phyloP scores from a whole-genome alignment of 495 filamentous ascomycete species.

The Aspergillus carlsbadensis region DNA sequence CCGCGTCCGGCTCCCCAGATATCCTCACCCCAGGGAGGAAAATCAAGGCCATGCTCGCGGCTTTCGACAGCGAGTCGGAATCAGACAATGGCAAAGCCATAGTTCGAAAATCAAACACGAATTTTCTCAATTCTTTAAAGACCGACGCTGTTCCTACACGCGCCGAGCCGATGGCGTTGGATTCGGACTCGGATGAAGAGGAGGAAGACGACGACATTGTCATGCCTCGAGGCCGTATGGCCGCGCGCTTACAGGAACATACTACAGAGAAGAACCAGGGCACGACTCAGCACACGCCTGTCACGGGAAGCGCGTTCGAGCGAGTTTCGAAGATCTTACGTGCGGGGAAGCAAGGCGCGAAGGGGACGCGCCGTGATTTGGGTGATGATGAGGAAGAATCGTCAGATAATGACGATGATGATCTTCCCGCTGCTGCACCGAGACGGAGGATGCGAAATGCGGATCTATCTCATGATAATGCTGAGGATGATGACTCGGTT shows the following conservation, averaged over 20 bases:
- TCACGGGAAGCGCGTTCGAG: conserved; percentile 33
- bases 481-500: conserved; percentile 7
- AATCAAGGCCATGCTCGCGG: conserved; percentile 65
- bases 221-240: conserved; percentile 68
- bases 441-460: conserved; percentile 28
- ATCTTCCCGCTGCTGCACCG: conserved; percentile 34
- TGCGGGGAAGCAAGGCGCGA: conserved; percentile 16
- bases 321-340: conserved; percentile 33
- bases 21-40: conserved; percentile 68
- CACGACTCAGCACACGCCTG: conserved; percentile 2
- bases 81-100: conserved; percentile 34
- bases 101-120: conserved; percentile 15
- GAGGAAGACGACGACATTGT: conserved; percentile 50
- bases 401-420: conserved; percentile 28
- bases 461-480: not conserved
- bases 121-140: conserved; percentile 25
- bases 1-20: conserved; percentile 36
- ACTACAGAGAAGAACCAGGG: conserved; percentile 4
- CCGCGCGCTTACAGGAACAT: conserved; percentile 60
- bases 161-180: not conserved
- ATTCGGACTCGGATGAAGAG: conserved; percentile 19
- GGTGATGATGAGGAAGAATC: conserved; percentile 10
- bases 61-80: conserved; percentile 59
- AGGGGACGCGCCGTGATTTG: conserved; percentile 6
- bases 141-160: conserved; percentile 11